phyloP scores from a whole-genome alignment of 208 protist species.

The Porcisia deanei region DNA sequence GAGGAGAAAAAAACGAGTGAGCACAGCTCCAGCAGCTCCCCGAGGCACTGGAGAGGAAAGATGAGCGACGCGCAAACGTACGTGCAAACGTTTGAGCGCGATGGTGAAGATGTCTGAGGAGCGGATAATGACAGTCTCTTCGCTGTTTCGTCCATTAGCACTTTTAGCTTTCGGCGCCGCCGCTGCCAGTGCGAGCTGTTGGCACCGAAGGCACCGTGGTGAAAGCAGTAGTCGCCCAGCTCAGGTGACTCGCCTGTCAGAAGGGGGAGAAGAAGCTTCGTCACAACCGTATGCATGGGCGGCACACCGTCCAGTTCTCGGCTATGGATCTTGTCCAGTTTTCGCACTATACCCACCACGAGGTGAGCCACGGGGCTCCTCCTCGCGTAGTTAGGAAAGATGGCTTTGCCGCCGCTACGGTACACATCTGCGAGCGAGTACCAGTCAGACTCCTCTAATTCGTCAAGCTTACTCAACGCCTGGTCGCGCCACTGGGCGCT shows the following conservation, averaged over 20 bases:
- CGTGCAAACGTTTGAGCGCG: conserved; percentile 3
- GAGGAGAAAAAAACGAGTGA: conserved; percentile 47
- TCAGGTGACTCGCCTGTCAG: conserved; percentile 35
- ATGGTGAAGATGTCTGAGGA: not conserved
- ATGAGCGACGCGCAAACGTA: conserved; percentile 56
- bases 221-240: conserved; percentile 17
- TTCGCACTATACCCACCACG: conserved; percentile 48
- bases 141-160: conserved; percentile 11
- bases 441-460: conserved; percentile 74
- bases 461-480: conserved; percentile 54
- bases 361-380: conserved; percentile 34
- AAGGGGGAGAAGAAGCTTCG: conserved; percentile 22
- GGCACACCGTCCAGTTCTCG: conserved; percentile 33
- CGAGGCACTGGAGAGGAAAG: conserved; percentile 80
- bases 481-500: conserved; percentile 90
- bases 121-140: not conserved
- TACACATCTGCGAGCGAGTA: conserved; percentile 60
- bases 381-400: conserved; percentile 79
- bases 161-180: conserved; percentile 21
- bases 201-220: conserved; percentile 8
- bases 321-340: conserved; percentile 44
- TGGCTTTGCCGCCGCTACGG: conserved; percentile 29
- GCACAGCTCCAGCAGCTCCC: conserved; percentile 70
- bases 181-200: conserved; percentile 32
- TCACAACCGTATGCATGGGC: conserved; percentile 11